phyloP scores from a whole-genome alignment of 805 yeast genomes.

The Hanseniaspora lindneri region DNA sequence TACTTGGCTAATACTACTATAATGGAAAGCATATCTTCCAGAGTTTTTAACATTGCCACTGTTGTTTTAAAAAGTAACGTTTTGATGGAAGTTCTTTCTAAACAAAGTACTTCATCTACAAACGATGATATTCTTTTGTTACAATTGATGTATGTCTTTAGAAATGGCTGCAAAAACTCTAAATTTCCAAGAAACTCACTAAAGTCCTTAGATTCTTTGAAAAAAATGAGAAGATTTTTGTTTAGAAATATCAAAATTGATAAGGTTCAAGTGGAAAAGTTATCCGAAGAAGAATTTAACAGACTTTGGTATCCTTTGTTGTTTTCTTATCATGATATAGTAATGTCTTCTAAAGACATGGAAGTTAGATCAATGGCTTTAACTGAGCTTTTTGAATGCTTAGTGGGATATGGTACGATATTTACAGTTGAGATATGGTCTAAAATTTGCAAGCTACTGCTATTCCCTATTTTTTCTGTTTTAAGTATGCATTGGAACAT shows the following conservation, averaged over 20 bases:
- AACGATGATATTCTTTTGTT: conserved; percentile 51
- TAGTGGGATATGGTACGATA: conserved; percentile 65
- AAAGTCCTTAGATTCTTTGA: conserved; percentile 66
- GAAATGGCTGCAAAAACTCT: conserved; percentile 73
- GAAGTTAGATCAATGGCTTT: conserved; percentile 88
- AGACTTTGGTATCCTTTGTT: conserved; percentile 81
- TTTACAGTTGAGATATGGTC: conserved; percentile 77
- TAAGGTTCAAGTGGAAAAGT: conserved; percentile 20
- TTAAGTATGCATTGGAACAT: conserved; percentile 46
- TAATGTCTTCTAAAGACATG: conserved; percentile 85
- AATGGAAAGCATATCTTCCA: conserved; percentile 12
- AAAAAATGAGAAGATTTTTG: conserved; percentile 43
- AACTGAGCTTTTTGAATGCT: conserved; percentile 65
- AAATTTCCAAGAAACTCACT: conserved; percentile 69
- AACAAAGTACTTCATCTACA: conserved; percentile 2
- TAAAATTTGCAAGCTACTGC: conserved; percentile 55
- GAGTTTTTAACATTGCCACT: conserved; percentile 12
- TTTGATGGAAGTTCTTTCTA: conserved; percentile 7
- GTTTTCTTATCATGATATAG: conserved; percentile 72
- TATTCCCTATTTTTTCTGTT: conserved; percentile 84
- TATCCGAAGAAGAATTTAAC: conserved; percentile 35
- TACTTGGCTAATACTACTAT: conserved; percentile 49
- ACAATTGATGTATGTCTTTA: conserved; percentile 61
- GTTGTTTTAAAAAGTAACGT: conserved; percentile 12
- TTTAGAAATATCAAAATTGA: conserved; percentile 23